Evolutionary conservation across 2,329 filamentous ascomycete genomes (phyloP).

Genomic region (Lasiodiplodia sp.): DNA sequence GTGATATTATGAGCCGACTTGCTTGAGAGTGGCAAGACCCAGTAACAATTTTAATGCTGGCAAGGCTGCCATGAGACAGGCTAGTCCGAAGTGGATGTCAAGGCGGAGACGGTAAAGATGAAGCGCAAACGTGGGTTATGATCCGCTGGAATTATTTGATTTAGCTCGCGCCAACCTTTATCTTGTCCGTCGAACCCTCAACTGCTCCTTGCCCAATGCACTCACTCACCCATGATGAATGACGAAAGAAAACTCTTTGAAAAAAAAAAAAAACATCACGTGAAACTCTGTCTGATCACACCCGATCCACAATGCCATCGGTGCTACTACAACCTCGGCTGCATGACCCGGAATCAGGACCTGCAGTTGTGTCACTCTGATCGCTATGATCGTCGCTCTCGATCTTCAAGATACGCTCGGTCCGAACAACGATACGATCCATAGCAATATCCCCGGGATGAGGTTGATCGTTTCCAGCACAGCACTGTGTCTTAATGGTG

Average conservation of each 20-base stretch:
- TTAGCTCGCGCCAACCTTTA: background rate
- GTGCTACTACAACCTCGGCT: constrained; percentile 12
- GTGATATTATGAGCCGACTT: no score
- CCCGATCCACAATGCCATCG: constrained; percentile 15
- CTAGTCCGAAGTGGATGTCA: no score
- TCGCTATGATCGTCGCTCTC: constrained; percentile 19
- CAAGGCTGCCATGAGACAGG: no score
- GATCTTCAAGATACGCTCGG: constrained; percentile 22
- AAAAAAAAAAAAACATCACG: background rate
- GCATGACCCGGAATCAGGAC: background rate
- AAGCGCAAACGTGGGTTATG: no score
- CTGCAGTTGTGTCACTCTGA: constrained; percentile 14
- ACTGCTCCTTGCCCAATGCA: no score
- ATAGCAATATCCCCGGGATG: constrained; percentile 13
- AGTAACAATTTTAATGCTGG: no score
- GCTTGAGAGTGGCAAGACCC: no score
- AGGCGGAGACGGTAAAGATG: no score
- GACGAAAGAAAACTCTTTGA: no score
- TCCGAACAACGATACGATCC: constrained; percentile 25
- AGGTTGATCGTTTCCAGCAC: background rate
- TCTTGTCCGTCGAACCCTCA: no score
- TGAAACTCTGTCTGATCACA: background rate
- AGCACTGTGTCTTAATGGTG: constrained; percentile 20
- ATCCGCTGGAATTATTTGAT: no score
- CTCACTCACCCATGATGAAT: no score